Base-by-base conservation (phyloP, 1,284 basidiomycete species). In the Volvariella surrecta region DNA sequence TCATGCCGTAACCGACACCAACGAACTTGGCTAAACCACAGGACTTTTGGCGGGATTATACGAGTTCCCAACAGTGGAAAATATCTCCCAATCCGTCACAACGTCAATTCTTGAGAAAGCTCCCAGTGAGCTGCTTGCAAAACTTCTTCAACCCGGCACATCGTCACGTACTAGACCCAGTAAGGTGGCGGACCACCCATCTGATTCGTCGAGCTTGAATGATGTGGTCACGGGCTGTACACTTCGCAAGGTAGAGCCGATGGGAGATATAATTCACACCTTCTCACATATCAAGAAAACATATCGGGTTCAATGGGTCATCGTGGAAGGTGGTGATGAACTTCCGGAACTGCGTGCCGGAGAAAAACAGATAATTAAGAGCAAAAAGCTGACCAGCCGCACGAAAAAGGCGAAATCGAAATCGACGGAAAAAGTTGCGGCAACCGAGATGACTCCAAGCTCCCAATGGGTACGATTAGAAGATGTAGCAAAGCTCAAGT, bases 211-310 rank as follows among this genome's bases (percentile, higher is more conserved):
- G 18, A 35, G 38, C 28, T 32, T 39, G 47, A 32, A 32, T 40
- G 37, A 41, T 40, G 40, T 38, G 21, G 24, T 43, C 46, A 34
- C 42, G 16, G 31, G 37, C 21, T 46, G 48, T 44, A 35, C 32
- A 11, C 40, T 68, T 40, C 61, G 56, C 21, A 62, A 68, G 43
- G 66, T 80, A 41, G 64, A 66, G 45, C 63, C 68, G 13, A 73
- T 66, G 16, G 81, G 82, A 13, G 77, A 83, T 46, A 78, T 95
- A 24, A 52, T 81, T 1, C 93, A 96, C 56, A 68, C 91, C 42
- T 97, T 96, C 64, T 89, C 86, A 2, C 93, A 98, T 59, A 88
- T 96, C 57, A 79, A 74, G 54, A 90, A 95, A 67, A 91, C 86
- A 7, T 96, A 95, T 63, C 79, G 87, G 52, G 73, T 85, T 30